Evolutionary conservation across 225 moss, liverwort and hornwort genomes (phyloP), one percentile per base, ranked within the genome.

Genomic region (Climacium dendroides): DNA sequence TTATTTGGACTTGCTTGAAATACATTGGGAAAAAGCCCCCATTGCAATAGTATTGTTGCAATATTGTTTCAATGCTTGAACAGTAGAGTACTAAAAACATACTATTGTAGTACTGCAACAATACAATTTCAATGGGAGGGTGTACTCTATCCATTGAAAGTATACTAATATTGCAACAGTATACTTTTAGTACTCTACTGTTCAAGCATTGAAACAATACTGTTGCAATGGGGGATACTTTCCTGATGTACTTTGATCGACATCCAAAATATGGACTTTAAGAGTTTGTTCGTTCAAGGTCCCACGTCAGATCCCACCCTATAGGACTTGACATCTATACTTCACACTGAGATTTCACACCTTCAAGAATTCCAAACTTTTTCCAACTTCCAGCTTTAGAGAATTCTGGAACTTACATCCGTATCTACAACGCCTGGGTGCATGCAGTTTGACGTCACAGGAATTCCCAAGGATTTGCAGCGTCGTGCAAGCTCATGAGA

Each of bases 361-460:
- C 71, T 63, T 39, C 24, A n/a, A 58, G 20, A 35, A 58, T 43
- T 63, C 43, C 9, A 37, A 74, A 65, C 20, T 41, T 29, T 12
- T 19, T 26, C 15, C 20, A 84, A 19, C 69, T 76, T 55, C 39
- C 65, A 64, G 37, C 24, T 25, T 32, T 53, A 29, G 19, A 71
- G 73, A 6, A 75, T 67, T 70, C 26, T 45, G 2, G 19, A 50
- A 72, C 90, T 63, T 87, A 96, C 97, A 60, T 95, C 91, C 16
- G 98, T 98, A 83, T 94, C 95, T 63, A 98, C 96, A 84, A 93
- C 23, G 82, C 98, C 98, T 20, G 96, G 96, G 85, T 98, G 98
- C 94, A 98, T 93, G 53, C 92, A 92, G 80, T 96, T 98, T 28
- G 96, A 96, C 58, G 94, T 92, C 55, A 98, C 89, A 39, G 96